Conservation (phyloP, 306 rosid genomes). For the Quercus suber region DNA sequence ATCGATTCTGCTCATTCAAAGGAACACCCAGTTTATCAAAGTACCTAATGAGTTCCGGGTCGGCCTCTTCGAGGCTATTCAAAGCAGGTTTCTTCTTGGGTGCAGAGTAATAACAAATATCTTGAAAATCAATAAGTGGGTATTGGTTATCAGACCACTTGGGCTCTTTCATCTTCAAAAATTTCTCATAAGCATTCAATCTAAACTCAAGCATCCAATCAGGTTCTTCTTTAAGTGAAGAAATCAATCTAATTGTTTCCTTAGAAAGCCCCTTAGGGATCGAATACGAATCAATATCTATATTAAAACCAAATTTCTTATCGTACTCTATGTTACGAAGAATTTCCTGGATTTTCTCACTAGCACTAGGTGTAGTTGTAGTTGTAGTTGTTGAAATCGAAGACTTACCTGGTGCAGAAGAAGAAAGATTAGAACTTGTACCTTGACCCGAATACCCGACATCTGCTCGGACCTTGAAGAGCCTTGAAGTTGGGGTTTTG, state of each 20-base stretch:
- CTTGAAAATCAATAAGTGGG: constrained; percentile 59
- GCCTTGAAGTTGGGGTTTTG: constrained; percentile 20
- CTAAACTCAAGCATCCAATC: constrained; percentile 89
- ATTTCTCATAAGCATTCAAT: constrained; percentile 64
- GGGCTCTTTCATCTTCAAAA: constrained; percentile 67
- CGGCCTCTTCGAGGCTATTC: constrained; percentile 71
- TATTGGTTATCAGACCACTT: constrained; percentile 77
- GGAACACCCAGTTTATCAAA: constrained; percentile 81
- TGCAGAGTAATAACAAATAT: constrained; percentile 74
- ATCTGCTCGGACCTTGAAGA: constrained; percentile 54
- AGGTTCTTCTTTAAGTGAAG: constrained; percentile 68
- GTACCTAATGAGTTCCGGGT: constrained; percentile 73
- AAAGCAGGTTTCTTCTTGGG: constrained; percentile 69
- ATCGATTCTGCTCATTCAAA: constrained; percentile 65
- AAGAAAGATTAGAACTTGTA: not conserved
- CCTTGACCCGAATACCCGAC: constrained; percentile 34
- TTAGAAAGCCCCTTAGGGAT: constrained; percentile 78
- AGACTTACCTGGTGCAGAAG: constrained; percentile 33
- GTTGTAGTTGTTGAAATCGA: constrained; percentile 4
- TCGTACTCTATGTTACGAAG: constrained; percentile 83
- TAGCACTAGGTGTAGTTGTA: constrained; percentile 24
- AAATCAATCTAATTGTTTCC: constrained; percentile 64
- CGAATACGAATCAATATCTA: constrained; percentile 66
- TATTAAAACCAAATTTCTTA: constrained; percentile 65
- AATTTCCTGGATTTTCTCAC: constrained; percentile 68